Conservation (phyloP, 164 flowering plant genomes). For the Tinospora cordifolia region DNA sequence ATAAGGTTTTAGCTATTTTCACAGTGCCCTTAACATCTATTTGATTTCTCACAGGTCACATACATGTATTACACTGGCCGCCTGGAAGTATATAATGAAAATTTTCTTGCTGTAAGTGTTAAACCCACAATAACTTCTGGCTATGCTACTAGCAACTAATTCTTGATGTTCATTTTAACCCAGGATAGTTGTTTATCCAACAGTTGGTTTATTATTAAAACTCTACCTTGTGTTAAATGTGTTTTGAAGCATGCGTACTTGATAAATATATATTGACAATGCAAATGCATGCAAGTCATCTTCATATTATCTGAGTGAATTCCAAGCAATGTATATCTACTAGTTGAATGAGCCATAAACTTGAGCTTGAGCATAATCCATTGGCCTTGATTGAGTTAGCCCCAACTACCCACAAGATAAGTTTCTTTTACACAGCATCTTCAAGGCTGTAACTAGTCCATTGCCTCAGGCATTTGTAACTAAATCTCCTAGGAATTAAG, state of each 20-base stretch:
- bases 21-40: conserved; percentile 1
- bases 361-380: neutral
- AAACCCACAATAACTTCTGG: neutral
- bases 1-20: neutral
- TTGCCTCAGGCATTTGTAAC: too few species aligned
- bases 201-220: neutral
- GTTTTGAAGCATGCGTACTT: neutral
- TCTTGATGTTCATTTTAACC: neutral
- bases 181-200: neutral
- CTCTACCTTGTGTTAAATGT: neutral
- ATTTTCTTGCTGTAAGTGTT: conserved; percentile 75
- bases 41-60: conserved; percentile 52
- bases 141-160: neutral
- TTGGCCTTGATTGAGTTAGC: too few species aligned
- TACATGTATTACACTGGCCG: conserved; percentile 99
- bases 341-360: neutral
- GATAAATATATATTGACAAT: neutral
- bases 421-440: too few species aligned
- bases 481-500: too few species aligned
- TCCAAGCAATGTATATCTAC: neutral
- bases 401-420: too few species aligned
- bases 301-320: neutral
- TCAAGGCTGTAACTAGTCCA: too few species aligned
- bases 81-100: conserved; percentile 90
- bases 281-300: neutral